Evolutionary conservation across 192 early-diverging fungal species (phyloP), one percentile per base, ranked within the genome.

Genomic region (Pilaira anomala): DNA sequence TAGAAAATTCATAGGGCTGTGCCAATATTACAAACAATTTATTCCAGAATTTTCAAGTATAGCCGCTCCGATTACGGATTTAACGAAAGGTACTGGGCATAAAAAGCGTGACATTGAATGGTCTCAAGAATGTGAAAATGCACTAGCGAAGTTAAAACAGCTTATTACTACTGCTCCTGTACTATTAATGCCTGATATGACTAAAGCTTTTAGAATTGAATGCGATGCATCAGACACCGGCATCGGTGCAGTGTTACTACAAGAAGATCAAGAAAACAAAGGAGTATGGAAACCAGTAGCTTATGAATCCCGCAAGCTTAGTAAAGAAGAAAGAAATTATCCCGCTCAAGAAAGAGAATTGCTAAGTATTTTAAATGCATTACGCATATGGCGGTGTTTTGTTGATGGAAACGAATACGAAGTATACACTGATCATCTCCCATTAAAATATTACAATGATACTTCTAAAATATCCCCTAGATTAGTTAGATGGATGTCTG

Each of bases 241-340:
- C 3, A n/a, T 52, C 0, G 61, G 49, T 21, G 36, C 48, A 3
- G 30, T 52, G 7, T 21, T 63, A 5, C 7, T 48, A 13, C 61
- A 63, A 41, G 49, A 61, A 48, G 59, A 54, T 18, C 12, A 54
- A 3, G 12, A 54, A 9, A 28, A 28, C 7, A 13, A 29, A 33
- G 68, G 1, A 69, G 66, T n/a, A n/a, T n/a, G n/a, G n/a, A n/a
- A n/a, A n/a, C n/a, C n/a, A n/a, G n/a, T n/a, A n/a, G n/a, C n/a
- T 2, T 76, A 60, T 54, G 68, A 70, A 50, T 72, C 69, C 12
- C 50, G 60, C 30, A 76, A 76, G 30, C 40, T 72, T 22, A 49
- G 42, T 5, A 16, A 48, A 21, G 75, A 62, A 62, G 21, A 67
- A 67, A 13, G 50, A 29, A 69, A 72, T 14, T 72, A 72, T 33